Base-by-base conservation (phyloP, 306 rosid genomes). In the Sphenostylis stenocarpa region DNA sequence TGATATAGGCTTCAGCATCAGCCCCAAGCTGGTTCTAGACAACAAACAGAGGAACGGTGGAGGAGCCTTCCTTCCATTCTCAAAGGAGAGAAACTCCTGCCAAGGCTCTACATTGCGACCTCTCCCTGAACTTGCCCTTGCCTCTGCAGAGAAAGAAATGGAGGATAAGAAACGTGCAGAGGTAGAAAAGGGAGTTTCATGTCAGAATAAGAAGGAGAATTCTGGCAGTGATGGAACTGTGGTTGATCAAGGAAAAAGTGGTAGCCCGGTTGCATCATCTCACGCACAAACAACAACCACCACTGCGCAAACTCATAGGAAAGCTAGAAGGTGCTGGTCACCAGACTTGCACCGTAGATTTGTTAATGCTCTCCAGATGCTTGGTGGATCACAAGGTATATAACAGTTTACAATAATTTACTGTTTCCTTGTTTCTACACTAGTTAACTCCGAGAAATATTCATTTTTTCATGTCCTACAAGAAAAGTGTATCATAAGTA, bases 251-350 rank as follows among this genome's bases (percentile, higher is more conserved):
- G 93, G 83, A 55, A 90, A 92, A 86, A 90, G 86, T 14, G 71
- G 53, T 63, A 68, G 55, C 73, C 75, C 84, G 33, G 80, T 33
- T 63, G 26, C 74, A 20, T 79, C 80, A 10, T 78, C 85, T 5
- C 88, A 80, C 1, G 82, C 85, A 49, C 92, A 88, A 79, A 80
- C 60, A 0, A 71, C 58, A 67, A 75, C 69, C 21, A 77, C 57
- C 15, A 49, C 70, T 5, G 71, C 48, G 38, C 98, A 92, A 77
- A 87, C 86, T 81, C 98, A 92, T 38, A 80, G 99, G 82, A 96
- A 96, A 85, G 99, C 99, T 8, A 87, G 99, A 77, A 85, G 99
- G 80, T 96, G 97, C 48, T 96, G 99, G 99, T 96, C 99, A 28
- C 98, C 99, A 0, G 99, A 96, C 68, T 84, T 96, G 91, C 99